phyloP scores from a whole-genome alignment of 805 yeast genomes.

The Ogataea saltuana region DNA sequence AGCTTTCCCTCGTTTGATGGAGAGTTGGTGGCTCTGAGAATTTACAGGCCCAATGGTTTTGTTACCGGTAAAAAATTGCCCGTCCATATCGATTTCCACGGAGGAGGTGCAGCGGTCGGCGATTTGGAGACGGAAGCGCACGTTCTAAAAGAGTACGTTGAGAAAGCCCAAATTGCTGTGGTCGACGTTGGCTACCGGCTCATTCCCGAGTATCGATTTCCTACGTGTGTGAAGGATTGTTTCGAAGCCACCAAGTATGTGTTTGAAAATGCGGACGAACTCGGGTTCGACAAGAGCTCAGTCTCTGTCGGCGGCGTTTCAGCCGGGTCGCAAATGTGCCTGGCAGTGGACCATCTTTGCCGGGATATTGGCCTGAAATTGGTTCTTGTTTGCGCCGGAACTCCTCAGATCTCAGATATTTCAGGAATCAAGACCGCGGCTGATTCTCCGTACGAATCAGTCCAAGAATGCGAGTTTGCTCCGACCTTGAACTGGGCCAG shows the following conservation, averaged over 20 bases:
- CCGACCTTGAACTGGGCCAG: conserved; percentile 37
- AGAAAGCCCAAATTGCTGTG: conserved; percentile 29
- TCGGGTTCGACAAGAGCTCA: conserved; percentile 23
- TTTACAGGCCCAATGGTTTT: conserved; percentile 31
- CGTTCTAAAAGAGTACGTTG: conserved; percentile 31
- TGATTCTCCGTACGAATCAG: conserved; percentile 32
- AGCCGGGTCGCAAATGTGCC: conserved; percentile 30
- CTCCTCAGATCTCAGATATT: conserved; percentile 37
- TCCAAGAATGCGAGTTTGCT: conserved; percentile 34
- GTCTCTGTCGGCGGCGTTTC: conserved; percentile 32
- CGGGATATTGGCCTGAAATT: conserved; percentile 30
- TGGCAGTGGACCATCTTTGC: conserved; percentile 33
- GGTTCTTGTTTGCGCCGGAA: conserved; percentile 33
- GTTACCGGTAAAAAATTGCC: conserved; percentile 26
- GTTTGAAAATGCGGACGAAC: conserved; percentile 24
- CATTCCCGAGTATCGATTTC: conserved; percentile 33
- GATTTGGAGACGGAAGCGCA: conserved; percentile 35
- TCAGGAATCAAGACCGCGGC: conserved; percentile 24
- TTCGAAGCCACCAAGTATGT: conserved; percentile 33
- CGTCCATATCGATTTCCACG: conserved; percentile 37
- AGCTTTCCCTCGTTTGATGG: conserved; percentile 30
- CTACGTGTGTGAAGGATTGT: conserved; percentile 33
- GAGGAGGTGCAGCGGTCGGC: conserved; percentile 38
- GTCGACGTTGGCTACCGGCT: conserved; percentile 36
- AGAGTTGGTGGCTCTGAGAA: conserved; percentile 21